Conservation (phyloP, 148 eudicot genomes). For the Spergularia marina region DNA sequence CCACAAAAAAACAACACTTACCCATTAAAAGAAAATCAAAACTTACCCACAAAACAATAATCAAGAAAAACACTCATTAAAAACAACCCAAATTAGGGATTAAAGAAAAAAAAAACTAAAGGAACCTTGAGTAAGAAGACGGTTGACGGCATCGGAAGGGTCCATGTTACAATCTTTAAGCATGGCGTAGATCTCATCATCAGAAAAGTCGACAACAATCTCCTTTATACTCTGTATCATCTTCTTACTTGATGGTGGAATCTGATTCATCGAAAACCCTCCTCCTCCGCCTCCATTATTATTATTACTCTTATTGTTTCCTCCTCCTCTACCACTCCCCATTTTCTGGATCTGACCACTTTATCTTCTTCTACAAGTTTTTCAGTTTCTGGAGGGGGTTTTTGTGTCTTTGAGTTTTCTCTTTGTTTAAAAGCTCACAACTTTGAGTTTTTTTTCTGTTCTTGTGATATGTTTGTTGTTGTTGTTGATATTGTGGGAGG, state of each 20-base stretch:
- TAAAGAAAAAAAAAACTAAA: not conserved
- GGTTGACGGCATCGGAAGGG: constrained; percentile 85
- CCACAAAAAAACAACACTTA: not conserved
- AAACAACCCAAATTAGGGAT: not conserved
- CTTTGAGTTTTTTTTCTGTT: not conserved
- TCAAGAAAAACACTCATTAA: not conserved
- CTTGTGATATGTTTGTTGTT: not conserved
- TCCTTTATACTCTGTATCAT: constrained; percentile 77
- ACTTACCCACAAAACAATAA: not conserved
- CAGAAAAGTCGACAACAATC: constrained; percentile 82
- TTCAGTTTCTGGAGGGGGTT: constrained; percentile 9
- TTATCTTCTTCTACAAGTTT: not conserved
- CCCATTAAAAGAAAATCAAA: not conserved
- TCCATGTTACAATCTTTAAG: constrained; percentile 97
- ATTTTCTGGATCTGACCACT: constrained; percentile 12
- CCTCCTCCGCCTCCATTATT: not conserved
- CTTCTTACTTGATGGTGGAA: constrained; percentile 64
- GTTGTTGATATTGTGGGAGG: not conserved
- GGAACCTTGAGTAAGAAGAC: constrained; percentile 83
- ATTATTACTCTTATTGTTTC: constrained; percentile 2
- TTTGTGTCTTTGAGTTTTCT: not conserved
- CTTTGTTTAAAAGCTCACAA: not conserved
- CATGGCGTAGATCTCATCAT: constrained; percentile 81
- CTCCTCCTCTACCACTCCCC: constrained; percentile 20
- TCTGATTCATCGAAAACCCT: constrained; percentile 30